Evolutionary conservation across 768 basidiomycete genomes (phyloP).

Genomic region (Coprinopsis marcescibilis): DNA sequence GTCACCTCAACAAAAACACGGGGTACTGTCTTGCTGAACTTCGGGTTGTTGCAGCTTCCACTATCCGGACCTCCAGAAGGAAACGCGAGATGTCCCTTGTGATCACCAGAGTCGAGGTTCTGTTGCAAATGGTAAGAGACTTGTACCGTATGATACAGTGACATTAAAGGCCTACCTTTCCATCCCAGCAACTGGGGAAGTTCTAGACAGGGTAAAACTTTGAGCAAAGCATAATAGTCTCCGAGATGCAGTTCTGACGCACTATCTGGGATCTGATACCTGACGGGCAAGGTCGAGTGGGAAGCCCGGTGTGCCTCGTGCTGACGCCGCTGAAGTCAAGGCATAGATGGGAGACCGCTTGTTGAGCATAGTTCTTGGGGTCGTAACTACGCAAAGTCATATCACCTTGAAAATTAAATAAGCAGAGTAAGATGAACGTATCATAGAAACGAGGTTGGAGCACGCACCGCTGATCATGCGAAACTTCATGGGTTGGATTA

Average conservation of each 20-base stretch:
- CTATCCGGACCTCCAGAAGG: constrained; percentile 41
- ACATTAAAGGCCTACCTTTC: constrained; percentile 29
- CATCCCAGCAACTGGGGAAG: constrained; percentile 54
- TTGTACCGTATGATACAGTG: background rate
- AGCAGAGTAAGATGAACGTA: background rate
- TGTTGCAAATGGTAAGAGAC: constrained; percentile 10
- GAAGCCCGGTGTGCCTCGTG: constrained; percentile 33
- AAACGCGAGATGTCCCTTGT: constrained; percentile 48
- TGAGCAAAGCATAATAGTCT: background rate
- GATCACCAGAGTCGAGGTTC: constrained; percentile 44
- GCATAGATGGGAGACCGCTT: constrained; percentile 44
- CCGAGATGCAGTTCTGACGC: constrained; percentile 14
- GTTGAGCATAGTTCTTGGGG: constrained; percentile 35
- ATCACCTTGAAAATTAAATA: constrained; percentile 24
- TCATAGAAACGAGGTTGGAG: background rate
- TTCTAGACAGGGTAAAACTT: constrained; percentile 29
- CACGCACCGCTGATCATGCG: constrained; percentile 45
- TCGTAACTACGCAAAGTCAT: constrained; percentile 44
- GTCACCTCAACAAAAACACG: constrained; percentile 49
- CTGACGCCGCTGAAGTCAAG: constrained; percentile 39
- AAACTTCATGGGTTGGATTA: constrained; percentile 28
- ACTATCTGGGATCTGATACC: constrained; percentile 49
- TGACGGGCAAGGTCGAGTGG: constrained; percentile 34
- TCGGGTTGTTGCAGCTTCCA: constrained; percentile 43
- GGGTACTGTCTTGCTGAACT: constrained; percentile 39